Evolutionary conservation across 106 monocot genomes (phyloP).

Genomic region (Gastrodia elata): DNA sequence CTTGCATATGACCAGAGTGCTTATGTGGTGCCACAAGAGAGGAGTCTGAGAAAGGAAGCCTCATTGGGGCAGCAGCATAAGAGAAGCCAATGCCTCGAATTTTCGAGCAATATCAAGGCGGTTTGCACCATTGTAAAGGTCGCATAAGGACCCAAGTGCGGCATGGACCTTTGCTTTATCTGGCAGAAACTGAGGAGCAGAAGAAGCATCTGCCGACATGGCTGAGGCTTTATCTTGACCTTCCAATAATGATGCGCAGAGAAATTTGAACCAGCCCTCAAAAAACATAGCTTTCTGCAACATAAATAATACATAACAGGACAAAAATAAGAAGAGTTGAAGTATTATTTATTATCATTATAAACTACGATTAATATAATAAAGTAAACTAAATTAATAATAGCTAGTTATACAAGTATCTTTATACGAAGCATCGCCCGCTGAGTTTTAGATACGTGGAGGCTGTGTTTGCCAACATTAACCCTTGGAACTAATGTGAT

Average conservation of each 20-base stretch:
- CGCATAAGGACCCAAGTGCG: conserved; percentile 36
- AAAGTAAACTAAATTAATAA: no score
- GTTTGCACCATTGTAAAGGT: conserved; percentile 31
- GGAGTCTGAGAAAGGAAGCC: neutral
- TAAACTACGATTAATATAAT: no score
- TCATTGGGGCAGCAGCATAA: neutral
- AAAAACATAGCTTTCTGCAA: conserved; percentile 71
- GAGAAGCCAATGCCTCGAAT: conserved; percentile 34
- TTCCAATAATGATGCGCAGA: conserved; percentile 22
- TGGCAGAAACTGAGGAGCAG: conserved; percentile 6
- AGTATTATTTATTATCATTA: no score
- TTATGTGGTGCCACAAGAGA: neutral
- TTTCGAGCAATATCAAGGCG: conserved; percentile 26
- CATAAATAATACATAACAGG: neutral
- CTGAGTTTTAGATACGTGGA: no score
- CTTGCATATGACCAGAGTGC: neutral
- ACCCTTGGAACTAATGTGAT: no score
- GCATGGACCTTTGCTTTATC: conserved; percentile 33
- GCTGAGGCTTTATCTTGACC: conserved; percentile 17
- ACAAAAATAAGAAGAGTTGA: no score
- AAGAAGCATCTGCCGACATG: conserved; percentile 13
- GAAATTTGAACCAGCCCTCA: conserved; percentile 62
- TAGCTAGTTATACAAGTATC: no score
- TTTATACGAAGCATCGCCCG: no score
- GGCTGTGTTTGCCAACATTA: no score